These are phyloP conservation scores for Silene coronaria DNA, from an alignment of 179 eudicot genomes.

Conservation along the genomic window DNA sequence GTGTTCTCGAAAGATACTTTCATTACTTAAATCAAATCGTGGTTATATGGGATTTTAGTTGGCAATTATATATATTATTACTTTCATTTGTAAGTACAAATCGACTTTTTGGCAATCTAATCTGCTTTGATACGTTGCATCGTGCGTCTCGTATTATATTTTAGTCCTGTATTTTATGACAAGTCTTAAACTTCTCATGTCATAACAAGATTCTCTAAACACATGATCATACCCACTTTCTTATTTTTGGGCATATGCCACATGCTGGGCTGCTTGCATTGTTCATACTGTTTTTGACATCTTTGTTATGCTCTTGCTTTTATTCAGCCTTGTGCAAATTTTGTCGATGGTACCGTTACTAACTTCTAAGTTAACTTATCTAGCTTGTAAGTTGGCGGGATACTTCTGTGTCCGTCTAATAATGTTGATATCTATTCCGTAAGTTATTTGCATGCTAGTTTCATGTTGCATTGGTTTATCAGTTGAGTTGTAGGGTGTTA, in stretches of 20 bases:
- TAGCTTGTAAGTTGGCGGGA: too few relatives aligned
- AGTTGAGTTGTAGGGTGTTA: neutral
- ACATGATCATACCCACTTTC: conserved; percentile 27
- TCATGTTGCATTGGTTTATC: neutral
- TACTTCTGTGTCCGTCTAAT: too few relatives aligned
- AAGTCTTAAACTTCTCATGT: conserved; percentile 20
- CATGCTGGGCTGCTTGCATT: conserved; percentile 39
- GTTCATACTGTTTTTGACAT: conserved; percentile 28
- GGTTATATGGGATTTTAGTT: conserved; percentile 23
- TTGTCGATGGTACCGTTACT: neutral
- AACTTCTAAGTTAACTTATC: too few relatives aligned
- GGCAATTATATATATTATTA: conserved; percentile 31
- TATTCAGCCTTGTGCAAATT: conserved; percentile 3
- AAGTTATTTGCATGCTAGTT: too few relatives aligned
- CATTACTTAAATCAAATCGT: conserved; percentile 13
- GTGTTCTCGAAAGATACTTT: conserved; percentile 11
- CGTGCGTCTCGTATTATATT: conserved; percentile 21
- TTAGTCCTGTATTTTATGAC: conserved; percentile 15
- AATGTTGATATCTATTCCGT: too few relatives aligned
- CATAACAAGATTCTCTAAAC: conserved; percentile 31
- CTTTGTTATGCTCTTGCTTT: conserved; percentile 21
- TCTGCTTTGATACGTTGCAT: conserved; percentile 19
- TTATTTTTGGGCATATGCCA: conserved; percentile 25
- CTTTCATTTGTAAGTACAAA: conserved; percentile 46
- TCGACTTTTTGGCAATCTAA: conserved; percentile 36